Base-by-base conservation (phyloP, 306 rosid genomes). In the Macrotyloma uniflorum region DNA sequence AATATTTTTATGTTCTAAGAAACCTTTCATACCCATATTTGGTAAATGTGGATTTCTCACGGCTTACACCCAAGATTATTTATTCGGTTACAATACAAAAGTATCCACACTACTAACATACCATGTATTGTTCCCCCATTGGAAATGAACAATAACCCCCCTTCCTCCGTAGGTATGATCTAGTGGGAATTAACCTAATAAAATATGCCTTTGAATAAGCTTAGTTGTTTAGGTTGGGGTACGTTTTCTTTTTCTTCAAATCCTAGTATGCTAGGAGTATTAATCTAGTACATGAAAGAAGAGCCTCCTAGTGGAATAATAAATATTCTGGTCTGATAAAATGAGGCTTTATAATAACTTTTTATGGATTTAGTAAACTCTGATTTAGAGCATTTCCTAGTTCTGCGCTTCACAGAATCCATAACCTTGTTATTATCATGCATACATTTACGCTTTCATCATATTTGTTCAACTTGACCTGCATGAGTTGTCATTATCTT, bases 361-460 rank as follows among this genome's bases (percentile, higher is more conserved):
- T 40, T 10, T 57, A 58, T 32, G 26, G 59, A 36, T 45, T 11
- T 51, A 13, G 12, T 23, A 15, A 51, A 49, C 68, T 74, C 16
- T 40, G 4, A 4, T 11, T 2, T 40, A 40, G 5, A 36, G 32
- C 19, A 20, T 33, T 47, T 42, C 65, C 7, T 64, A 53, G 20
- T 28, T 78, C 24, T 13, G 30, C 18, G 20, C 16, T 78, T 67
- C 18, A 40, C 40, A 43, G 26, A 22, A 62, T 53, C 11, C 14
- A 16, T 59, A 67, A 67, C 30, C 47, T 16, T 30, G 54, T 62
- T 30, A 58, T 15, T 82, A 19, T 35, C 65, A 42, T 67, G 40
- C 53, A 61, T 53, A 16, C 18, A 8, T 15, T 26, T 24, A 28
- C 43, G 63, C 38, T 53, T 36, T 42, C 73, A 24, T 75, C 50